Evolutionary conservation across 192 early-diverging fungal genomes (phyloP).

Genomic region (Podochytrium sp.): DNA sequence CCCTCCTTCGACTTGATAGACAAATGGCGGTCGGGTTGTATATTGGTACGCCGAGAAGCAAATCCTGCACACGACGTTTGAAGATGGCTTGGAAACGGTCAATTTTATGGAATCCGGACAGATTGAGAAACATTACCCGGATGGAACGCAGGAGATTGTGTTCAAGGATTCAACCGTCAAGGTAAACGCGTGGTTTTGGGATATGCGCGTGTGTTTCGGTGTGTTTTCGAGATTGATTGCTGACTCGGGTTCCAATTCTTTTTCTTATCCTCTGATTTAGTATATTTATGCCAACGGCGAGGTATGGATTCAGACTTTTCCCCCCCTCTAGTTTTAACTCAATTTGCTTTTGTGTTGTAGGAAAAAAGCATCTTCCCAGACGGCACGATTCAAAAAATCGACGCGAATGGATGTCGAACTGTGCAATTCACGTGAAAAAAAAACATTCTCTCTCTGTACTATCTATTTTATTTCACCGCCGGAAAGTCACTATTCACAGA

Average conservation of each 20-base stretch:
- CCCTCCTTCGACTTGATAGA: no score
- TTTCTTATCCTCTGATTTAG: not conserved
- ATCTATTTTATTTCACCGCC: no score
- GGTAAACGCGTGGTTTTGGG: not conserved
- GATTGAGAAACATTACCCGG: conserved; percentile 33
- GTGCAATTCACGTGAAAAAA: not conserved
- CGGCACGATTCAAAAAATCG: conserved; percentile 23
- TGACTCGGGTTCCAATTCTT: not conserved
- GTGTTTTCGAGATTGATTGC: not conserved
- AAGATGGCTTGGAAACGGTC: conserved; percentile 35
- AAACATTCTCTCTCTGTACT: no score
- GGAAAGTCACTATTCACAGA: no score
- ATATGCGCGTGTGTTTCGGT: no score
- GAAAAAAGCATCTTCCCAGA: conserved; percentile 40
- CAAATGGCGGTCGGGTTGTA: conserved; percentile 20
- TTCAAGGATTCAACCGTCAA: conserved; percentile 43
- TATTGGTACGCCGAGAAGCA: conserved; percentile 43
- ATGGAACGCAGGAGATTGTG: conserved; percentile 38
- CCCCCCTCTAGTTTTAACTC: no score
- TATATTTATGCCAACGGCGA: conserved; percentile 30
- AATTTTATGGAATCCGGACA: conserved; percentile 43
- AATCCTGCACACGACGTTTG: conserved; percentile 41
- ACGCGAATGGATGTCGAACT: conserved; percentile 18
- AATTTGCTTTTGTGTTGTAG: not conserved
- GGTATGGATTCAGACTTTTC: conserved; percentile 18